Base-by-base conservation (phyloP, 2,329 filamentous ascomycete species). In the Fusarium sp. region DNA sequence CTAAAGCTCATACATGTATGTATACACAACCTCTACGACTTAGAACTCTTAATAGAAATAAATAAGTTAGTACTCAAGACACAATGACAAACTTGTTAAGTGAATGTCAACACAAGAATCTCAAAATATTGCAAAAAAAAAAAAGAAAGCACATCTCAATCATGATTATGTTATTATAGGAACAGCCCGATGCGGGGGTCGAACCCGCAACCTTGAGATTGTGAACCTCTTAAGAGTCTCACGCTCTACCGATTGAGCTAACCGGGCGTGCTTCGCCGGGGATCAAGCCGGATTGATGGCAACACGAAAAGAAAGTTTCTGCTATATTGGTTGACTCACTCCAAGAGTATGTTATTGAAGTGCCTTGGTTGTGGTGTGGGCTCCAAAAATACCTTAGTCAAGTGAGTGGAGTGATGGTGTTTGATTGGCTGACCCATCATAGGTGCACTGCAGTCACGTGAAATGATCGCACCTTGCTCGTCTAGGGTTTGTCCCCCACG, bases 151-250 rank as follows among this genome's bases (percentile, higher is more conserved):
- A 76, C 68, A 65, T 74, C 73, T 76, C 73, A 77, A 77, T 76
- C 70, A 65, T 70, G 66, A 67, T 65, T 70, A 57, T 75, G 45
- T 48, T 26, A 26, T 48, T 78, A 81, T 81, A 82, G 80, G 80
- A 82, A 82, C 41, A 82, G 80, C 81, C 80, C 80, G 78, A 82
- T 80, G 81, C 80, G 82, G 82, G 81, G 82, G 81, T 86, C 85
- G 85, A 87, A 88, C 87, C 85, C 85, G 83, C 85, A 87, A 83
- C 85, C 85, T 87, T 86, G 84, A 87, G 86, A 86, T 87, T 47
- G 78, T 61, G 77, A 72, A 77, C 77, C 77, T 78, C 75, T 18
- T 87, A 87, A 87, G 89, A 91, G 89, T 90, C 89, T 90, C 86
- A 90, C 88, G 89, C 89, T 91, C 89, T 91, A 90, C 77, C 78